Base-by-base conservation (phyloP, 768 basidiomycete species). In the Gautieria morchelliformis region DNA sequence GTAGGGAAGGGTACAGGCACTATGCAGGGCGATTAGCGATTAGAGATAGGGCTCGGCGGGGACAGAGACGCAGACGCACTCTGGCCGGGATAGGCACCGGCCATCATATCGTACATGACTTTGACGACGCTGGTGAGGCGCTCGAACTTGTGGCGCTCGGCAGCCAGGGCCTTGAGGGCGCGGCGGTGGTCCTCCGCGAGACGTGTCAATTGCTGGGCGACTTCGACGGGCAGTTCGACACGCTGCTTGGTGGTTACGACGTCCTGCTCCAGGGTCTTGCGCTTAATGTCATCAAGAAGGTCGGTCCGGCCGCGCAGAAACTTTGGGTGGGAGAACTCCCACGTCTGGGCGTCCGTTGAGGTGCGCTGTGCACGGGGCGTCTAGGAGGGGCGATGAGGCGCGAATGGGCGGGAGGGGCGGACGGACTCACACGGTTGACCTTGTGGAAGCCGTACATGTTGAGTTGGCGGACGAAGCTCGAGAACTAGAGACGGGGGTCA, bases 401-500 rank as follows among this genome's bases (percentile, higher is more conserved):
- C n/a, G n/a, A n/a, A n/a, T n/a, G n/a, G n/a, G n/a, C n/a, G n/a
- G n/a, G n/a, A n/a, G n/a, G n/a, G n/a, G n/a, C n/a, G n/a, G n/a
- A 39, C 11, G 8, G 2, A 75, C 80, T 60, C 58, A 89, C 86
- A 71, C 89, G 79, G 69, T 92, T 92, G 71, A 90, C 90, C 73
- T 94, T 94, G 74, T 92, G 90, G 70, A 94, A 95, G 27, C 91
- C 92, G 65, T 93, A 95, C 89, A 94, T 94, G 77, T 95, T 94
- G 61, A 94, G 79, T 67, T 95, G 93, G 62, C 93, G 84, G 54
- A 94, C 91, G 68, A 96, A 95, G 65, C 88, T 90, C 12, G 89
- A 91, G 69, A 96, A 95, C 84, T 95, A 65, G 9, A 52, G 47
- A 39, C 9, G 33, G n/a, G 9, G 48, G 10, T 48, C 35, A 44